Conservation (phyloP, 768 basidiomycete genomes). For the Mycena pura region DNA sequence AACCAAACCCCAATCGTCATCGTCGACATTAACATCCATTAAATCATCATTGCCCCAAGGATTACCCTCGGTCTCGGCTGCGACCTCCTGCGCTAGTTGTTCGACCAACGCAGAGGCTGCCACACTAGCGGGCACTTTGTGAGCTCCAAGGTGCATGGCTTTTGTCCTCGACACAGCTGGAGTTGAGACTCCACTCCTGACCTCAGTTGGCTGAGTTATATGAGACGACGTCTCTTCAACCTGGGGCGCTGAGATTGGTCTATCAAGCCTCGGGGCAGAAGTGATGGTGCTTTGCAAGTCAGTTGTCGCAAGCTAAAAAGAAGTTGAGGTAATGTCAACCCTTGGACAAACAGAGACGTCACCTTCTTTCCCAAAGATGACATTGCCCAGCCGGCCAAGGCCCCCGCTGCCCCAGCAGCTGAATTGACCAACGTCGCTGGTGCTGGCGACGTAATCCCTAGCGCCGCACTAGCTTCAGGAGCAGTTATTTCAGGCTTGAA, state of each 20-base stretch:
- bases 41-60: slow-evolving; percentile 82
- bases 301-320: slow-evolving; percentile 64
- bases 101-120: slow-evolving; percentile 51
- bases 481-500: slow-evolving; percentile 48
- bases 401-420: slow-evolving; percentile 90
- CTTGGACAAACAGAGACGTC: neutral
- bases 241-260: slow-evolving; percentile 52
- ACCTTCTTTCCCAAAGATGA: slow-evolving; percentile 88
- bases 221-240: slow-evolving; percentile 22
- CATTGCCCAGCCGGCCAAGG: slow-evolving; percentile 95
- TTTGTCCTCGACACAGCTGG: slow-evolving; percentile 49
- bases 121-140: slow-evolving; percentile 48
- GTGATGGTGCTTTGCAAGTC: slow-evolving; percentile 78
- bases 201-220: neutral
- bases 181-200: slow-evolving; percentile 15
- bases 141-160: slow-evolving; percentile 74
- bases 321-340: slow-evolving; percentile 5
- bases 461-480: slow-evolving; percentile 36
- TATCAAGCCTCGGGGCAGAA: slow-evolving; percentile 40
- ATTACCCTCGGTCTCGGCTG: slow-evolving; percentile 50
- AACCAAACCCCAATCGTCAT: slow-evolving; percentile 89
- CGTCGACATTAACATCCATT: slow-evolving; percentile 93
- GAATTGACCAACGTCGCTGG: slow-evolving; percentile 74
- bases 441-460: slow-evolving; percentile 36
- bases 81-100: slow-evolving; percentile 64